These are phyloP conservation scores for Phaeosphaeria sp. DNA, from an alignment of 2,329 filamentous ascomycete species.

Conservation along the genomic window DNA sequence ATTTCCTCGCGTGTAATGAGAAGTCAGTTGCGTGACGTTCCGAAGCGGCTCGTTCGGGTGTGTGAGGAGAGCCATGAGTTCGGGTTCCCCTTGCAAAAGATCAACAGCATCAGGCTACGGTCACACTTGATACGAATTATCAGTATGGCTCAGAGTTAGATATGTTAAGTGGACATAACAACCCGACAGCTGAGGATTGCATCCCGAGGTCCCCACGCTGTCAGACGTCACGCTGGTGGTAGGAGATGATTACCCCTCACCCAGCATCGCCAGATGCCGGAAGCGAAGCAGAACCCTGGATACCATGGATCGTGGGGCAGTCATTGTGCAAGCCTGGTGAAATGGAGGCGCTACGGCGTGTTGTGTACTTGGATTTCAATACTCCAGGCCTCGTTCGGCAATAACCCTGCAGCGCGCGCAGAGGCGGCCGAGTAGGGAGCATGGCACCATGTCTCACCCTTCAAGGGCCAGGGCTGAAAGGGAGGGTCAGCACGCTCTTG, in stretches of 20 bases:
- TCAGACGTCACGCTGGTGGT: neutral
- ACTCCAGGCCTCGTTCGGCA: neutral
- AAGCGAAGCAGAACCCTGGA: neutral
- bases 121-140: no score
- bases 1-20: no score
- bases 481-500: constrained; percentile 26
- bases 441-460: constrained; percentile 12
- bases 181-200: neutral
- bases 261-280: neutral
- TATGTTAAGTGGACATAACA: neutral
- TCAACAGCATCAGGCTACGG: no score
- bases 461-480: constrained; percentile 29
- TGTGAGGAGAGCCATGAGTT: no score
- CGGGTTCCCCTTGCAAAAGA: no score
- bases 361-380: neutral
- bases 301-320: neutral
- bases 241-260: neutral
- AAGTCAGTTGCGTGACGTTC: no score
- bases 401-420: neutral
- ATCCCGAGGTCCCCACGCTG: neutral
- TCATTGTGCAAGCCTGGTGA: neutral
- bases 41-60: no score
- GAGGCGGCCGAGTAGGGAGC: no score
- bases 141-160: no score
- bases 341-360: neutral